These are phyloP conservation scores for Suillus discolor DNA, from an alignment of 768 basidiomycete species.

Conservation along the genomic window DNA sequence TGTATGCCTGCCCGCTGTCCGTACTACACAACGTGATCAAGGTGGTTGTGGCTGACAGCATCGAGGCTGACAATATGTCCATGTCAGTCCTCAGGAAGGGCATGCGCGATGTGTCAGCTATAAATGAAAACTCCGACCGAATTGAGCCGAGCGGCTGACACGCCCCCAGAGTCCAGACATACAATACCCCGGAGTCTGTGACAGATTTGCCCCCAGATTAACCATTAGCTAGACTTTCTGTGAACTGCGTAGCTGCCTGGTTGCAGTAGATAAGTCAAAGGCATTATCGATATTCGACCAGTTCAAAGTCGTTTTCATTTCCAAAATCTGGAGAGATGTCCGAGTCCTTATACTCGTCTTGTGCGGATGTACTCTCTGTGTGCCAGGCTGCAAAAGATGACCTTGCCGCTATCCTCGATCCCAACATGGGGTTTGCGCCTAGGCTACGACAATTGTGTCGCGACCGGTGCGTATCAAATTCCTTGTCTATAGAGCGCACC, in stretches of 20 bases:
- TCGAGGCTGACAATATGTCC: too few relatives aligned
- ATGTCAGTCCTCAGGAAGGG: too few relatives aligned
- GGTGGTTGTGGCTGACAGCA: too few relatives aligned
- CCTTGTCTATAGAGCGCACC: background rate
- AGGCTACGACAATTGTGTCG: conserved; percentile 52
- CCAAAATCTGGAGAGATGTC: conserved; percentile 21
- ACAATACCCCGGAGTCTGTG: too few relatives aligned
- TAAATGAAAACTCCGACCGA: too few relatives aligned
- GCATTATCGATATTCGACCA: background rate
- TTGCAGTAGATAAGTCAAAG: background rate
- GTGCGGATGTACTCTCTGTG: conserved; percentile 64
- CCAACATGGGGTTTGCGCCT: conserved; percentile 71
- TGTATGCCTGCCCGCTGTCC: too few relatives aligned
- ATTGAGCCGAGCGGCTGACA: too few relatives aligned
- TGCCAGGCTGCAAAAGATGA: conserved; percentile 60
- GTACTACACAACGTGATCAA: too few relatives aligned
- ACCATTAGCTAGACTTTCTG: too few relatives aligned
- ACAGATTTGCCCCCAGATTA: too few relatives aligned
- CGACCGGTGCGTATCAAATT: conserved; percentile 52
- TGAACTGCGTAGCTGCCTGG: background rate
- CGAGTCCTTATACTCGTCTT: conserved; percentile 57
- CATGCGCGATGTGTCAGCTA: too few relatives aligned
- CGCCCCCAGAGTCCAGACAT: too few relatives aligned
- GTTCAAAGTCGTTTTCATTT: background rate
- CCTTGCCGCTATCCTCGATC: conserved; percentile 62